Evolutionary conservation across 257 asterid species (phyloP).

Genomic region (Linderniella brevidens): DNA sequence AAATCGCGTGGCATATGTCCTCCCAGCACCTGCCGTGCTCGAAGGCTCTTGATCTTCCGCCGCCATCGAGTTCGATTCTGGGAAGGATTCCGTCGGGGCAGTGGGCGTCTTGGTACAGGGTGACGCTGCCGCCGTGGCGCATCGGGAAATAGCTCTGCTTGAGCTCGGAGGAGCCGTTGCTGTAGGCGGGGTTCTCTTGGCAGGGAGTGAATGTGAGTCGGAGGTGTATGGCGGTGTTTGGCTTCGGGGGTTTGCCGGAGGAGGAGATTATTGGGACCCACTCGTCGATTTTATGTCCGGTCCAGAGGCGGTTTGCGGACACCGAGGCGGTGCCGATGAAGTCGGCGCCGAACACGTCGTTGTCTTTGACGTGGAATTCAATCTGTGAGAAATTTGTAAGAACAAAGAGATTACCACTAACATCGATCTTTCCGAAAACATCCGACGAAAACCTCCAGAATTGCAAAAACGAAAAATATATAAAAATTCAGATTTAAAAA

Average conservation of each 20-base stretch:
- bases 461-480: not conserved
- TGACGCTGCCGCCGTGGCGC: constrained; percentile 33
- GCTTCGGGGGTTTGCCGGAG: constrained; percentile 27
- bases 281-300: constrained; percentile 26
- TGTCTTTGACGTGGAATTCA: constrained; percentile 40
- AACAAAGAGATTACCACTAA: no score
- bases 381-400: constrained; percentile 12
- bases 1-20: constrained; percentile 38
- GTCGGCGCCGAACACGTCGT: constrained; percentile 43
- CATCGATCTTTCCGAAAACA: not conserved
- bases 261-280: constrained; percentile 30
- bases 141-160: constrained; percentile 35
- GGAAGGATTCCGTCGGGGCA: constrained; percentile 27
- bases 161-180: constrained; percentile 17
- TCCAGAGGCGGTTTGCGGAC: constrained; percentile 18
- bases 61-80: constrained; percentile 20
- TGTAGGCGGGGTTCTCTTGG: constrained; percentile 14
- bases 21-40: constrained; percentile 49
- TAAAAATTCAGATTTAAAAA: not conserved
- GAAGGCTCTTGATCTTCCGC: constrained; percentile 5
- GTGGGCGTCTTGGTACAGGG: constrained; percentile 49
- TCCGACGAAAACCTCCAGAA: not conserved
- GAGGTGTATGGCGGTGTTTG: constrained; percentile 20
- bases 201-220: constrained; percentile 19
- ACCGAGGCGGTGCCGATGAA: constrained; percentile 26